These are phyloP conservation scores for Hebeloma cylindrosporum DNA, from an alignment of 768 basidiomycete species.

Conservation along the genomic window DNA sequence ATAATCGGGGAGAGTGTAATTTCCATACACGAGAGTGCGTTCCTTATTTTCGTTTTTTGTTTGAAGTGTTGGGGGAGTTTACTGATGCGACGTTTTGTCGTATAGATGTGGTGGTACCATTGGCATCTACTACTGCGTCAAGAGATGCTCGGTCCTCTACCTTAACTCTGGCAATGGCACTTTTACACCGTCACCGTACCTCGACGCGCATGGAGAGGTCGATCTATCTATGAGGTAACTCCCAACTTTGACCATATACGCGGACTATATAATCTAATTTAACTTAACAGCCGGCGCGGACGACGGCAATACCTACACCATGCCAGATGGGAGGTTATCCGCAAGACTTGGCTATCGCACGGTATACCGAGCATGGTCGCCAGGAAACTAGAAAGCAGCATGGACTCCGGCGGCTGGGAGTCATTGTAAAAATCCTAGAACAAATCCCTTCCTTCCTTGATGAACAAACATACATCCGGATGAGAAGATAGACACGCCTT, in stretches of 20 bases:
- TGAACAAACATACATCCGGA: no score
- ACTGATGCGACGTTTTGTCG: no score
- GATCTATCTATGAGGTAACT: constrained; percentile 88
- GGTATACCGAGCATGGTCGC: constrained; percentile 89
- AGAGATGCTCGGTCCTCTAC: constrained; percentile 87
- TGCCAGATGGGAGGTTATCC: constrained; percentile 87
- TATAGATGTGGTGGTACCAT: constrained; percentile 85
- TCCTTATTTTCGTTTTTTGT: constrained; percentile 2
- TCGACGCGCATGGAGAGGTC: constrained; percentile 92
- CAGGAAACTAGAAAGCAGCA: constrained; percentile 80
- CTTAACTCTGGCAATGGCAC: constrained; percentile 89
- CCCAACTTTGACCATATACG: neutral
- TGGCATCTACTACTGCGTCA: constrained; percentile 89
- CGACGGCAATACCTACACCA: constrained; percentile 85
- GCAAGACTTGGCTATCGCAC: constrained; percentile 88
- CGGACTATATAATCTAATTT: constrained; percentile 2
- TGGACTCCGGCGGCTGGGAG: constrained; percentile 95
- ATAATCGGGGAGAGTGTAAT: constrained; percentile 86
- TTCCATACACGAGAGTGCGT: constrained; percentile 92
- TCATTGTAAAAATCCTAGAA: constrained; percentile 53
- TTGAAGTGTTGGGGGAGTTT: constrained; percentile 1
- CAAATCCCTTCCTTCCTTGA: neutral
- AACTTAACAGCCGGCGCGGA: constrained; percentile 63
- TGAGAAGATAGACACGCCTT: no score
- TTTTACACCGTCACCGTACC: constrained; percentile 84